Evolutionary conservation across 495 filamentous ascomycete species (phyloP).

Genomic region (Penicillium bialowiezense): DNA sequence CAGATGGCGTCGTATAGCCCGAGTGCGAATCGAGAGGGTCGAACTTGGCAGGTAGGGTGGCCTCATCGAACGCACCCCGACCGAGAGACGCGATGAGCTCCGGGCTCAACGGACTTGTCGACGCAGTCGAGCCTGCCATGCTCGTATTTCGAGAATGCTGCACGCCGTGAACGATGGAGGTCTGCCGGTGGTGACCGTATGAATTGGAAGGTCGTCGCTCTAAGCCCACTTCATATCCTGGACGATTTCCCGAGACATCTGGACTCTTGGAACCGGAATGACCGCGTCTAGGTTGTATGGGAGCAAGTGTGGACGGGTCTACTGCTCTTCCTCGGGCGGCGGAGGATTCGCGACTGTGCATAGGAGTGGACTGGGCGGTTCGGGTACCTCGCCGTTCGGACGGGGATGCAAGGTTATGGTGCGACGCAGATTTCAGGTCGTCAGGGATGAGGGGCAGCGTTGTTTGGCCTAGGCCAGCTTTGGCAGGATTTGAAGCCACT

Average conservation of each 20-base stretch:
- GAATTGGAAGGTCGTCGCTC: slow-evolving; percentile 68
- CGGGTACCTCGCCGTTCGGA: slow-evolving; percentile 40
- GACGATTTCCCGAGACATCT: slow-evolving; percentile 37
- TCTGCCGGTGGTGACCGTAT: slow-evolving; percentile 89
- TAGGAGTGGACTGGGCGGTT: slow-evolving; percentile 49
- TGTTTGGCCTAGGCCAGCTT: slow-evolving; percentile 39
- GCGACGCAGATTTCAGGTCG: slow-evolving; percentile 39
- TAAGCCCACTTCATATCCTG: slow-evolving; percentile 52
- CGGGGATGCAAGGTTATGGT: slow-evolving; percentile 40
- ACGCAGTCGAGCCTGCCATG: slow-evolving; percentile 57
- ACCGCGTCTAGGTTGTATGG: slow-evolving; percentile 45
- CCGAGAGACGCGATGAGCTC: slow-evolving; percentile 73
- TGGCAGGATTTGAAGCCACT: slow-evolving; percentile 43
- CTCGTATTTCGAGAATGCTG: slow-evolving; percentile 91
- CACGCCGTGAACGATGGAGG: slow-evolving; percentile 90
- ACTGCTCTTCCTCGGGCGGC: slow-evolving; percentile 42
- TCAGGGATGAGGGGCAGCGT: slow-evolving; percentile 46
- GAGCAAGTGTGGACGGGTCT: slow-evolving; percentile 36
- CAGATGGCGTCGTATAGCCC: slow-evolving; percentile 22
- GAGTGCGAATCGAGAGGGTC: slow-evolving; percentile 34
- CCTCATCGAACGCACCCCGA: slow-evolving; percentile 31
- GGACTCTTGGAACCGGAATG: slow-evolving; percentile 57
- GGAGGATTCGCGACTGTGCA: slow-evolving; percentile 48
- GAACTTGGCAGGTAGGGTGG: slow-evolving; percentile 16
- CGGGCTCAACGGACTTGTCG: slow-evolving; percentile 78